A percentile compares a stretch with the other conserved stretches of the same genome.
Conservation (phyloP, 2,329 filamentous ascomycete genomes). For the Oidium heveae region DNA sequence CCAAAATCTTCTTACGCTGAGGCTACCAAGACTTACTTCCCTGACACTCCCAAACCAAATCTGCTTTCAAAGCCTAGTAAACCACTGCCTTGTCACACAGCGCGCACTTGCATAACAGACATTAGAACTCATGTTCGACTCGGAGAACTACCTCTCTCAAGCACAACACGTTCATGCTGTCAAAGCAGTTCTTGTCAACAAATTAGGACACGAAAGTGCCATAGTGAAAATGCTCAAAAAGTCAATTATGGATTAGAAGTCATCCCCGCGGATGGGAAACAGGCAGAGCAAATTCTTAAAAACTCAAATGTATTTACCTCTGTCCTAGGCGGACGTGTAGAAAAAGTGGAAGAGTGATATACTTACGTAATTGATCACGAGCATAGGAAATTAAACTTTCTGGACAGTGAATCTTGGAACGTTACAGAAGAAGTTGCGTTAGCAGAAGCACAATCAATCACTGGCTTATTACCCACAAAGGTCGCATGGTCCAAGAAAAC, state of each 20-base stretch:
- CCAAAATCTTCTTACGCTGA: no score
- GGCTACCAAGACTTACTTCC: no score
- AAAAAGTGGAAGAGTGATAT: background rate
- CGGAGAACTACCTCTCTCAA: background rate
- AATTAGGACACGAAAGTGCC: background rate
- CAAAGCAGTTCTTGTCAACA: background rate
- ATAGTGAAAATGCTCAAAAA: background rate
- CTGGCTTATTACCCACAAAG: background rate
- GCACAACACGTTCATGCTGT: background rate
- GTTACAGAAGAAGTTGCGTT: background rate
- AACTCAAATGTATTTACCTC: no score
- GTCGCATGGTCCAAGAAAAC: background rate
- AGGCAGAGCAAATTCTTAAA: no score
- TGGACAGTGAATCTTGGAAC: background rate
- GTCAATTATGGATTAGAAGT: no score
- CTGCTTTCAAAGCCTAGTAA: no score
- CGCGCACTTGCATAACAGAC: no score
- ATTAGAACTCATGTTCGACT: no score
- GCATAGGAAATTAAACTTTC: background rate
- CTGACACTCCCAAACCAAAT: no score
- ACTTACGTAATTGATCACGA: background rate
- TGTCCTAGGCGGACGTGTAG: background rate
- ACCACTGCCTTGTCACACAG: no score
- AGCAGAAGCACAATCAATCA: background rate
- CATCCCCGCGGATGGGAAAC: no score